A percentile compares a stretch with the other conserved stretches of the same genome.
phyloP scores from a whole-genome alignment of 371 early-diverging fungal genomes.

The Lichtheimia ramosa region DNA sequence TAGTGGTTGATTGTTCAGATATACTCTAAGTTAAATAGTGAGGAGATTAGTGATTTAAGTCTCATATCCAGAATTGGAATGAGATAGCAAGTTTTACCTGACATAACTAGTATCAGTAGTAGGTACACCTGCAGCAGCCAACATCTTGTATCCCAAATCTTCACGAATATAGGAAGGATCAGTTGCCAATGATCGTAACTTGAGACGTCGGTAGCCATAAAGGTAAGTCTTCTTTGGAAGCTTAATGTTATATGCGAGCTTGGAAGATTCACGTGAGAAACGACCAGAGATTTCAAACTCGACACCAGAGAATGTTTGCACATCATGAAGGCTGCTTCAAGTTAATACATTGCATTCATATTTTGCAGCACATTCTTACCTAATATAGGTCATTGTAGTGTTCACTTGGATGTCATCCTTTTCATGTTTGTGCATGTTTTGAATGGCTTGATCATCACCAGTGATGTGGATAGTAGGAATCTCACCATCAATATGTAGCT shows the following conservation, averaged over 20 bases:
- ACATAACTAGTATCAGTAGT: conserved; percentile 24
- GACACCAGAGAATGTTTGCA: conserved; percentile 17
- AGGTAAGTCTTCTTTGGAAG: conserved; percentile 17
- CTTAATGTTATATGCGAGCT: conserved; percentile 37
- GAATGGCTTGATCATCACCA: conserved; percentile 15
- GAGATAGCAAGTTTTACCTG: conserved; percentile 4
- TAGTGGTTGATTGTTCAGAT: conserved; percentile 31
- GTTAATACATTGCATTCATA: not conserved
- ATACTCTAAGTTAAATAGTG: conserved; percentile 15
- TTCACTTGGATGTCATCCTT: conserved; percentile 6
- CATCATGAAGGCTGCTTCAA: conserved; percentile 12
- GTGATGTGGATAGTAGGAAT: conserved; percentile 21
- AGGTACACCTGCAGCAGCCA: conserved; percentile 23
- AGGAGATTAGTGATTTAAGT: not conserved
- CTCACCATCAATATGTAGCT: conserved; percentile 16
- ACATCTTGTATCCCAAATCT: conserved; percentile 24
- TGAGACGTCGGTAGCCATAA: conserved; percentile 27
- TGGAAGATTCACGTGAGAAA: conserved; percentile 24
- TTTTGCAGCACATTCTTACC: not conserved
- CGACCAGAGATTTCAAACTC: conserved; percentile 32
- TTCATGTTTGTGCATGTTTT: conserved; percentile 13
- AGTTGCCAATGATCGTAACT: conserved; percentile 28
- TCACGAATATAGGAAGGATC: conserved; percentile 45
- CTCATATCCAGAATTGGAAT: too few relatives aligned
- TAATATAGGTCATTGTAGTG: conserved; percentile 19